Percentiles rank a stretch among this genome's conserved stretches.
phyloP scores from a whole-genome alignment of 805 yeast species.

The Candida adriatica region DNA sequence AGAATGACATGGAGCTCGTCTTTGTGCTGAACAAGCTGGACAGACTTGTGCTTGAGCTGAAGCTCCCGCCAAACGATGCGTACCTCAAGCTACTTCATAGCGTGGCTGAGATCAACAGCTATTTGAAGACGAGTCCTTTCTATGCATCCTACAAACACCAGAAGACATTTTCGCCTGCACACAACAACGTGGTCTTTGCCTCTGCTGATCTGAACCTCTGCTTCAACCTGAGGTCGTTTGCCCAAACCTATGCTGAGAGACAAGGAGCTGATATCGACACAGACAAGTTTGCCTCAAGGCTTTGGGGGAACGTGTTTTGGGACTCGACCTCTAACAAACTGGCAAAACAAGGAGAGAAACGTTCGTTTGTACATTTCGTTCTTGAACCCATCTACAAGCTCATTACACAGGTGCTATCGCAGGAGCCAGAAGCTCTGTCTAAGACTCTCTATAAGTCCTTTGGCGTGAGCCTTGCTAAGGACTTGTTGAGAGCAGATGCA shows the following conservation, averaged over 20 bases:
- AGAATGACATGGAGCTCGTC: conserved; percentile 43
- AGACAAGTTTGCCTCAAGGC: conserved; percentile 39
- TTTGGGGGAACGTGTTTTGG: conserved; percentile 77
- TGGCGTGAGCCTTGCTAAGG: conserved; percentile 35
- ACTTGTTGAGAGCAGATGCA: conserved; percentile 44
- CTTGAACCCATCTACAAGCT: conserved; percentile 79
- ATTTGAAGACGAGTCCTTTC: conserved; percentile 32
- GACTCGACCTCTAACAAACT: conserved; percentile 39
- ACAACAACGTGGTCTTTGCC: conserved; percentile 67
- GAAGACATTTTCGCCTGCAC: conserved; percentile 44
- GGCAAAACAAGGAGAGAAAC: conserved; percentile 21
- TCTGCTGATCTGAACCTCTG: conserved; percentile 55
- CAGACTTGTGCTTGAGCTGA: conserved; percentile 72
- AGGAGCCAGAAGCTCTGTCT: conserved; percentile 38
- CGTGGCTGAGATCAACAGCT: conserved; percentile 58
- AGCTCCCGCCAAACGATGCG: conserved; percentile 67
- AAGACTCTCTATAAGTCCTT: conserved; percentile 41
- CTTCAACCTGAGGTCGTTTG: conserved; percentile 65
- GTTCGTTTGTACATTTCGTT: conserved; percentile 50
- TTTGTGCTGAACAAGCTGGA: conserved; percentile 79
- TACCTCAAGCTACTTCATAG: conserved; percentile 57
- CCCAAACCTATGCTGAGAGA: conserved; percentile 35
- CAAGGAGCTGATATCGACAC: conserved; percentile 27
- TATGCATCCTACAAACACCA: conserved; percentile 22
- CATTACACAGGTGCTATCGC: conserved; percentile 50